Evolutionary conservation across 768 basidiomycete species (phyloP).

Genomic region (Coprinopsis sp.): DNA sequence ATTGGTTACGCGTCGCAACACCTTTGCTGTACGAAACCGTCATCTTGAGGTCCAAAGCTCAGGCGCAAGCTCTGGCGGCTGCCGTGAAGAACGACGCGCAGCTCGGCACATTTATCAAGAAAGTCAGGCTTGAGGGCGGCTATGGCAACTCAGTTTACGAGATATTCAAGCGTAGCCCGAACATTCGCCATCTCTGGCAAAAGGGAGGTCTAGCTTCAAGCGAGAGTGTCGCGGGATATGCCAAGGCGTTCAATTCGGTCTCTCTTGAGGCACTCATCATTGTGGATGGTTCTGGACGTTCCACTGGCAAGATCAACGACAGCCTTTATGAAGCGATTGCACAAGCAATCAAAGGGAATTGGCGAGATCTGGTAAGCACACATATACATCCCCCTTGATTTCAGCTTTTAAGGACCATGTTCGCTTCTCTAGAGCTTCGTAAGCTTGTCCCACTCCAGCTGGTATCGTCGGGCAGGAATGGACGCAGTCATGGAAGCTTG

Average conservation of each 20-base stretch:
- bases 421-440: too few species aligned
- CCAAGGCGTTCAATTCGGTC: neutral
- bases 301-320: too few species aligned
- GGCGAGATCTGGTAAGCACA: too few species aligned
- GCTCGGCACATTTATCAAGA: slow-evolving; percentile 18
- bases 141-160: slow-evolving; percentile 8
- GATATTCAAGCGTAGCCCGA: neutral
- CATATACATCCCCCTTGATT: too few species aligned
- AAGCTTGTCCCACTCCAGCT: too few species aligned
- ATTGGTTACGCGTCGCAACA: slow-evolving; percentile 24
- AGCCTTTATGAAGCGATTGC: too few species aligned
- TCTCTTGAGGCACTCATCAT: neutral
- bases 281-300: too few species aligned
- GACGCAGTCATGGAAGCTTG: too few species aligned
- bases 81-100: slow-evolving; percentile 11
- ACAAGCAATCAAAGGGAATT: too few species aligned
- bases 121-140: slow-evolving; percentile 21
- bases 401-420: too few species aligned
- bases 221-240: slow-evolving; percentile 1
- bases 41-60: slow-evolving; percentile 23
- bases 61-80: slow-evolving; percentile 19
- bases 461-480: too few species aligned
- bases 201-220: slow-evolving; percentile 1
- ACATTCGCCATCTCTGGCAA: slow-evolving; percentile 2
- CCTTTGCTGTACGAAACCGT: slow-evolving; percentile 23